Evolutionary conservation across 1,139 yeast species (phyloP).

Genomic region (Yamadazyma trypodendri): DNA sequence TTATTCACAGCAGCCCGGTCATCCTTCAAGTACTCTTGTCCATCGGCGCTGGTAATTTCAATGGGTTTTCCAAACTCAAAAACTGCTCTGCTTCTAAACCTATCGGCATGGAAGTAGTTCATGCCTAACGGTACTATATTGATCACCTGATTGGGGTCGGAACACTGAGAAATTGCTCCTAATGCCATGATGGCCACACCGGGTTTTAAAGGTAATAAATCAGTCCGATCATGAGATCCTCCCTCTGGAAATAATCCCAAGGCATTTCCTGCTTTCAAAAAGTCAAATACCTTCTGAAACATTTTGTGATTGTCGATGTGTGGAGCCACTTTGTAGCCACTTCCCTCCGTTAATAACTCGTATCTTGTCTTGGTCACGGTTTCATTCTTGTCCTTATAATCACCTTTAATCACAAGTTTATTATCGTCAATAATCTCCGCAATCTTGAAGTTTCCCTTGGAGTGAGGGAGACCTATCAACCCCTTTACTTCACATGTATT

Average conservation of each 20-base stretch:
- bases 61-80: constrained; percentile 93
- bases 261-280: constrained; percentile 54
- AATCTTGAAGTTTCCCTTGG: constrained; percentile 59
- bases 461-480: constrained; percentile 59
- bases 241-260: constrained; percentile 73
- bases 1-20: constrained; percentile 72
- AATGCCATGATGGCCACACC: constrained; percentile 98
- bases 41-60: constrained; percentile 61
- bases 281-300: constrained; percentile 63
- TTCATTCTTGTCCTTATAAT: constrained; percentile 17
- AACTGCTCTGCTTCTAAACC: constrained; percentile 91
- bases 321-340: constrained; percentile 56
- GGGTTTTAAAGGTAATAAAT: constrained; percentile 85
- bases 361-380: constrained; percentile 29
- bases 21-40: constrained; percentile 56
- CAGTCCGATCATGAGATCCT: constrained; percentile 94
- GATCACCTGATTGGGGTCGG: constrained; percentile 73
- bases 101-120: constrained; percentile 96
- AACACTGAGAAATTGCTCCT: constrained; percentile 66
- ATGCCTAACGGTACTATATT: constrained; percentile 94
- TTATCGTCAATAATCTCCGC: constrained; percentile 53
- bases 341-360: constrained; percentile 43
- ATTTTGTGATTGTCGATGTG: constrained; percentile 61
- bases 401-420: constrained; percentile 39
- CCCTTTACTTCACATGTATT: constrained; percentile 49